Evolutionary conservation across 805 yeast species (phyloP), one percentile per base, ranked within the genome.

Genomic region (Cyberlindnera mississippiensis): DNA sequence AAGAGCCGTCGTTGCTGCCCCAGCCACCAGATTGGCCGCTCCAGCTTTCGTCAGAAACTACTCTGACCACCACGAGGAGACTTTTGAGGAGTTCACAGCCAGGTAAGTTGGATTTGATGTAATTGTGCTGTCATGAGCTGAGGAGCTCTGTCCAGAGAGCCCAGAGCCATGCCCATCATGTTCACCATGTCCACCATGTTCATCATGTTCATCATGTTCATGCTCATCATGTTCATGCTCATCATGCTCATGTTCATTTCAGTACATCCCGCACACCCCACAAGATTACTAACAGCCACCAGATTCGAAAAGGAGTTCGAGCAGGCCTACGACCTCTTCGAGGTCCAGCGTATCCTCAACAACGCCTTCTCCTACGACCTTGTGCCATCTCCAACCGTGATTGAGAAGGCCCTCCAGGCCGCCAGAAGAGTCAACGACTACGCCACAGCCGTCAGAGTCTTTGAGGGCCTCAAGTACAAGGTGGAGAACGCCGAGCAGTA

Each of bases 341-440:
- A 85, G 72, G 91, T 85, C 45, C 89, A 82, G 69, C 87, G 99
- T 76, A 90, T 93, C 48, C 79, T 93, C 65, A 93, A 95, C 82
- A 93, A 93, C 75, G 89, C 95, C 69, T 93, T 93, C 75, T 86
- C 98, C 13, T 93, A 93, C 75, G 99, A 93, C 72, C 80, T 93
- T 68, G 99, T 93, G 43, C 99, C 99, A 55, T 91, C 99, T 24
- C 99, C 99, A 54, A 79, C 85, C 49, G 98, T 93, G 50, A 77
- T 93, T 62, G 96, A 87, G 71, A 86, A 85, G 71, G 99, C 99
- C 37, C 76, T 93, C 64, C 82, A 86, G 72, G 99, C 99, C 36
- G 90, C 97, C 58, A 90, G 99, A 82, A 87, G 98, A 73, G 98
- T 93, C 55, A 88, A 93, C 71, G 99, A 93, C 73, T 87, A 87